These are phyloP conservation scores for Colletotrichum tanaceti DNA, from an alignment of 2,329 filamentous ascomycete genomes.

Conservation along the genomic window DNA sequence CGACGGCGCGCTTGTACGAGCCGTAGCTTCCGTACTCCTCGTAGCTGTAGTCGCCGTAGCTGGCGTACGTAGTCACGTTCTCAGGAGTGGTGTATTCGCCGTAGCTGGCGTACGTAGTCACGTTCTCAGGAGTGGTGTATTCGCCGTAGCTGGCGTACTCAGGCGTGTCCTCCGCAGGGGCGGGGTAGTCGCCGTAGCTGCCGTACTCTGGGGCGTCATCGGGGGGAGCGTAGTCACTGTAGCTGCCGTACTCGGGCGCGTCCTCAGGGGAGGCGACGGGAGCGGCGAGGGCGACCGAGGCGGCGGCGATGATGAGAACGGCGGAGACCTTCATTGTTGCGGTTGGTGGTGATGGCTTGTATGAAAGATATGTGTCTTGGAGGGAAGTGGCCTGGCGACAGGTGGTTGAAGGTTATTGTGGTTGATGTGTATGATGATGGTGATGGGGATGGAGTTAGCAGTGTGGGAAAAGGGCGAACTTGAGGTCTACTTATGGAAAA, in stretches of 20 bases:
- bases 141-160: constrained; percentile 35
- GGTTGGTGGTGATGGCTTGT: constrained; percentile 3
- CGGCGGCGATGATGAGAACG: constrained; percentile 44
- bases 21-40: no score
- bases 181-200: constrained; percentile 36
- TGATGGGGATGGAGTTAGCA: constrained; percentile 22
- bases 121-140: constrained; percentile 34
- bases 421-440: constrained; percentile 12
- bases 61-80: constrained; percentile 31
- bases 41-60: constrained; percentile 38
- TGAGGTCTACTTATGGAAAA: constrained; percentile 31
- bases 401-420: background rate
- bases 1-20: constrained; percentile 32
- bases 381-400: background rate
- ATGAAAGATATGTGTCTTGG: background rate
- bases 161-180: constrained; percentile 26
- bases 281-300: constrained; percentile 43
- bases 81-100: constrained; percentile 25
- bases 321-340: constrained; percentile 49
- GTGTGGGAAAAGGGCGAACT: background rate
- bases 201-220: constrained; percentile 31
- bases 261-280: constrained; percentile 33
- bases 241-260: constrained; percentile 27
- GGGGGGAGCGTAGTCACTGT: constrained; percentile 29
- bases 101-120: constrained; percentile 32